phyloP scores from a whole-genome alignment of 306 rosid species.

The Cucumis melo region DNA sequence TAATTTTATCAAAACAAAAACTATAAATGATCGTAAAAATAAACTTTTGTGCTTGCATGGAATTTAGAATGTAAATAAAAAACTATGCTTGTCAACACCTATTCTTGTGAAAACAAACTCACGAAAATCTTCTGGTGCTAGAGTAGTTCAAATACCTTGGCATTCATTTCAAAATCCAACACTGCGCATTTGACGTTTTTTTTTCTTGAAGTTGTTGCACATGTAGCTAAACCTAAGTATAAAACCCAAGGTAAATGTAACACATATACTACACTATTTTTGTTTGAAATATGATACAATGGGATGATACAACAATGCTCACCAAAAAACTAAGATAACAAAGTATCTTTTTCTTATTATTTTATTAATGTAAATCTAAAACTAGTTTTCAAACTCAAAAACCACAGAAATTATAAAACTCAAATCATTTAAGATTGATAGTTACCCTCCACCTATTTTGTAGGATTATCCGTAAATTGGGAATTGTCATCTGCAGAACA shows the following conservation, averaged over 20 bases:
- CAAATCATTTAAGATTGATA: conserved; percentile 2
- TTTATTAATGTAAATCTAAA: background rate
- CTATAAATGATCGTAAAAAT: background rate
- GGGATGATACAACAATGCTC: background rate
- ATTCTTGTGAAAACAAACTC: background rate
- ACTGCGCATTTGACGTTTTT: conserved; percentile 53
- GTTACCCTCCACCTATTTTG: conserved; percentile 55
- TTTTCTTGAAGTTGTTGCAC: conserved; percentile 66
- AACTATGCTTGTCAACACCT: conserved; percentile 5
- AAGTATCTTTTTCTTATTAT: background rate
- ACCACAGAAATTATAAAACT: background rate
- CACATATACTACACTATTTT: background rate
- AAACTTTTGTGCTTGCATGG: background rate
- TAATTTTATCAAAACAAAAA: background rate
- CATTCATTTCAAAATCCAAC: conserved; percentile 74
- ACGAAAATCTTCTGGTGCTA: background rate
- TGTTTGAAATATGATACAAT: background rate
- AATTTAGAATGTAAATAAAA: conserved; percentile 11
- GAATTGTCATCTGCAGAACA: conserved; percentile 33
- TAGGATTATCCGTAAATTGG: conserved; percentile 28
- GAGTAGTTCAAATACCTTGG: conserved; percentile 44
- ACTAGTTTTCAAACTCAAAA: background rate
- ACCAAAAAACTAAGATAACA: background rate
- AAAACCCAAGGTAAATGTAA: background rate
- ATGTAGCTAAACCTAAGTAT: conserved; percentile 5